Conservation (phyloP, 23 red algal genomes). For the Gracilaria gracilis region DNA sequence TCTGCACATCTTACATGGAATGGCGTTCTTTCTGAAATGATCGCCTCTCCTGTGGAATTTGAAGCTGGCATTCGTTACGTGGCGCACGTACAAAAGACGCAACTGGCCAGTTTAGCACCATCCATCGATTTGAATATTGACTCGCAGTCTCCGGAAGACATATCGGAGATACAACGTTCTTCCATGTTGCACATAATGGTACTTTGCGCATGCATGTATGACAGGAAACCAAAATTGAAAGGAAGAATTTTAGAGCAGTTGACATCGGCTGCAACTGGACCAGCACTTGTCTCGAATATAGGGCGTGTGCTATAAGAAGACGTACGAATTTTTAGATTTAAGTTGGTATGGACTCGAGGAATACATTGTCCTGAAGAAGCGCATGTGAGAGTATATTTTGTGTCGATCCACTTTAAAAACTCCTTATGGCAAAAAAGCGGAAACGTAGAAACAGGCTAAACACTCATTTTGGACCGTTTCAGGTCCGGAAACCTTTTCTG, state of each 20-base stretch:
- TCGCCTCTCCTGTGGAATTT: conserved; percentile 29
- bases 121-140: conserved; percentile 48
- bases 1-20: no score
- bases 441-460: no score
- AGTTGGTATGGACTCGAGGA: conserved; percentile 72
- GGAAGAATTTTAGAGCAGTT: conserved; percentile 36
- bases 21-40: conserved; percentile 54
- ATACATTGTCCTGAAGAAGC: conserved; percentile 50
- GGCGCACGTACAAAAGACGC: conserved; percentile 41
- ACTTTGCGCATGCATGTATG: conserved; percentile 36
- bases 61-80: conserved; percentile 53
- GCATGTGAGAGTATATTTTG: conserved; percentile 54
- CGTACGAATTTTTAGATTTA: conserved; percentile 38
- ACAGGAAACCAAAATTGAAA: conserved; percentile 6
- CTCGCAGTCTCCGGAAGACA: conserved; percentile 30
- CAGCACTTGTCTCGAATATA: conserved; percentile 6
- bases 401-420: no score
- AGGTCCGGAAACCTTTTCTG: no score
- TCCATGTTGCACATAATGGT: conserved; percentile 57
- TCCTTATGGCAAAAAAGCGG: no score
- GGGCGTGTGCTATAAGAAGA: conserved; percentile 63
- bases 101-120: conserved; percentile 11
- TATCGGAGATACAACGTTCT: conserved; percentile 26
- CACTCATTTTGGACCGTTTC: no score
- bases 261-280: conserved; percentile 22